Base-by-base conservation (phyloP, 2,329 filamentous ascomycete genomes). In the Aureobasidium uvarum region DNA sequence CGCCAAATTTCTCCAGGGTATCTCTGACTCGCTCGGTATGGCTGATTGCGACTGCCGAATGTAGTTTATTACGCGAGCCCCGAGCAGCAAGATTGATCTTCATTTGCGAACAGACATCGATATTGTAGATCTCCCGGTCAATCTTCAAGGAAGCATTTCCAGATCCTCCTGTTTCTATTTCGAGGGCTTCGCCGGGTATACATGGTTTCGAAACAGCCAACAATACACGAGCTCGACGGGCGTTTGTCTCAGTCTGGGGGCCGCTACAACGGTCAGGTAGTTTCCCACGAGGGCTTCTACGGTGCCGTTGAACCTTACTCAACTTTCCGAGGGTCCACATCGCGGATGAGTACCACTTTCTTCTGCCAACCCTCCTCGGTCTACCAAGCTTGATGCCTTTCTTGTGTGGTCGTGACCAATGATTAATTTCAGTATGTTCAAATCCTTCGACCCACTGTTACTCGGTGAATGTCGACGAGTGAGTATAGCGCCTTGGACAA, bases 281-380 rank as follows among this genome's bases (percentile, higher is more conserved):
- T 45, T 54, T 36, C 2, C 46, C 60, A 43, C 48, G 33, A 48
- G 58, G 58, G 36, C 45, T 39, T 60, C 58, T 20, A 41, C 58
- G 58, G n/a, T 63, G 46, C 60, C 60, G 60, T 36, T 63, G 60
- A 63, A 52, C 60, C 38, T 28, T 45, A 63, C 33, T 23, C 39
- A 2, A 28, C n/a, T 25, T 7, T 45, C 46, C 23, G 25, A 48
- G 58, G 58, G 33, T 52, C 36, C 59, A 52, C 46, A 48, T 50
- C 45, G 18, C 52, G 56, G 25, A 67, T 60, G 60, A 62, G 45
- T 20, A 46, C 63, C 65, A 52, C 64, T 31, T 46, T 69, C 56
- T 60, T 69, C 56, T 60, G 54, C 48, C 45, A 41, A 36, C 33
- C 14, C 33, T 31, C 10, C 58, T 50, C 58, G 58, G 45, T 23